These are phyloP conservation scores for Tulasnella sp. DNA, from an alignment of 768 basidiomycete species.

Conservation along the genomic window DNA sequence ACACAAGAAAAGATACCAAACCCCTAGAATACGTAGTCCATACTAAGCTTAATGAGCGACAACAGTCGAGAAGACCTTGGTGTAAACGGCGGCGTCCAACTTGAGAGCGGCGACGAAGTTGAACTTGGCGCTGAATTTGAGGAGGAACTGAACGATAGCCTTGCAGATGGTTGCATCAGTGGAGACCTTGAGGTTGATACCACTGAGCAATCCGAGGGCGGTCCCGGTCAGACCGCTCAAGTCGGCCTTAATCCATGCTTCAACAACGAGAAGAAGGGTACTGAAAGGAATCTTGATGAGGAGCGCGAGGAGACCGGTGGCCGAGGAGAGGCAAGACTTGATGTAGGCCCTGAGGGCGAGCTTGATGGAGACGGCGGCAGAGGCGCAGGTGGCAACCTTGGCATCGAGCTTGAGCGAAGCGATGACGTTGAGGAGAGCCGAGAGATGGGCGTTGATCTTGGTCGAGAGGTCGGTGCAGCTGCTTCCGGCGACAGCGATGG, in stretches of 20 bases:
- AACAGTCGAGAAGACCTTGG: constrained; percentile 9
- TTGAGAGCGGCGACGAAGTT: not conserved
- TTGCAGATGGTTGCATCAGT: constrained; percentile 1
- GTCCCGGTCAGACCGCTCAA: not conserved
- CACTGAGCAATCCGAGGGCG: not conserved
- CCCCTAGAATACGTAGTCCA: not conserved
- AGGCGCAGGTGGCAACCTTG: not conserved
- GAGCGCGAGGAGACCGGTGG: not conserved
- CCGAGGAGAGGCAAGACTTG: constrained; percentile 1
- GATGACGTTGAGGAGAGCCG: not conserved
- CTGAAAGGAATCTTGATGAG: not conserved
- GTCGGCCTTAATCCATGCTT: not conserved
- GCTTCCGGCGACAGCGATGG: not conserved
- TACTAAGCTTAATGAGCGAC: constrained; percentile 3
- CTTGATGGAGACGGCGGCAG: not conserved
- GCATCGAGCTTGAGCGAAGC: constrained; percentile 1
- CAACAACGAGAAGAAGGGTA: not conserved
- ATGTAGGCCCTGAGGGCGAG: not conserved
- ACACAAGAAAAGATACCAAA: not conserved
- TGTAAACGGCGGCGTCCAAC: not conserved
- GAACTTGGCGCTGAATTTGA: constrained; percentile 8
- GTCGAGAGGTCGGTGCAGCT: not conserved
- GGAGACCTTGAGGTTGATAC: not conserved
- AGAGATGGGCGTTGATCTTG: not conserved
- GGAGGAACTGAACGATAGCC: constrained; percentile 9